A percentile compares a stretch with the other conserved stretches of the same genome.
phyloP scores from a whole-genome alignment of 257 asterid genomes.

The Phtheirospermum japonicum region DNA sequence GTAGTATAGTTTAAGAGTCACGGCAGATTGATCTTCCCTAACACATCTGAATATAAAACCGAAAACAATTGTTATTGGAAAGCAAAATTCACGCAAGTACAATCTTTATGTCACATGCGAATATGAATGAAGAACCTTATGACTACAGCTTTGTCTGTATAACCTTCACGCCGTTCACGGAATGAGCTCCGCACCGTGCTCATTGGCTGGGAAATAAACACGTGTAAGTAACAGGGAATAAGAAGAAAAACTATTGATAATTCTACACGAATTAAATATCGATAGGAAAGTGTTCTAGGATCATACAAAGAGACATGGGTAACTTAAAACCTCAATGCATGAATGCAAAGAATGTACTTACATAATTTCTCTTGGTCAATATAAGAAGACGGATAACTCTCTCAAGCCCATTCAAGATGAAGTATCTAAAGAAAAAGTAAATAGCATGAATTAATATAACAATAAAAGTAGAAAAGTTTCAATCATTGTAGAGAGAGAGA shows the following conservation, averaged over 20 bases:
- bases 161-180: constrained; percentile 86
- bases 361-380: constrained; percentile 85
- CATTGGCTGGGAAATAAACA: constrained; percentile 58
- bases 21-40: constrained; percentile 85
- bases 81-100: constrained; percentile 9
- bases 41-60: constrained; percentile 66
- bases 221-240: constrained; percentile 24
- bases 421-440: constrained; percentile 56
- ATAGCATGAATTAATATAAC: not conserved
- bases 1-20: constrained; percentile 76
- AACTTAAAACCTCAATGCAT: constrained; percentile 12
- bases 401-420: constrained; percentile 94
- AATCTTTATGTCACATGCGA: constrained; percentile 13
- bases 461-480: not conserved
- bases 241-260: not conserved
- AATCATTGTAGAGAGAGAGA: constrained; percentile 11
- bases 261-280: not conserved
- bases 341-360: constrained; percentile 42
- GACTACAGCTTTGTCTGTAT: constrained; percentile 87
- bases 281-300: not conserved
- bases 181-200: constrained; percentile 84
- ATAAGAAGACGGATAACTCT: constrained; percentile 81
- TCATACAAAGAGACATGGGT: constrained; percentile 11
- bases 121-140: constrained; percentile 57
- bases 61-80: constrained; percentile 15